Evolutionary conservation across 2,329 filamentous ascomycete genomes (phyloP), one percentile per base, ranked within the genome.

Genomic region (Sarocladium kiliense): DNA sequence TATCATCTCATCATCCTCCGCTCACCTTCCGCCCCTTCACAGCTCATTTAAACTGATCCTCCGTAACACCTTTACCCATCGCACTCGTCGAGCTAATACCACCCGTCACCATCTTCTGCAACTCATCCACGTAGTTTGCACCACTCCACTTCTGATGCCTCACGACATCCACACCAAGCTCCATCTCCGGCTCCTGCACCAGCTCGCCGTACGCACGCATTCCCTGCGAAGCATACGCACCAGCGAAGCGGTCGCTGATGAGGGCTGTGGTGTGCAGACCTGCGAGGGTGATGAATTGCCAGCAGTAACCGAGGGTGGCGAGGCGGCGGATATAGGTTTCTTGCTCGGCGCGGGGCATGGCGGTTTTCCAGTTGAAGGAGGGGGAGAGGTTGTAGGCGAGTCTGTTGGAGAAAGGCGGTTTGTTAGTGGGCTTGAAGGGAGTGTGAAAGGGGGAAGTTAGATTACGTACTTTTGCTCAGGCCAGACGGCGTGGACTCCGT

Each of bases 261-360:
- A 99, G 84, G 36, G 93, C 94, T 3, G 91, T 97, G 59, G 91
- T 96, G 79, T 99, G 94, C 68, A 99, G 81, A 63, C 94, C 94
- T 4, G 93, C 94, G 47, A 99, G 84, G n/a, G 94, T 99, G 78
- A 99, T 99, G 80, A 99, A 99, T 74, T 99, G 94, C 94, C 94
- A 99, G 84, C 91, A 96, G 83, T 99, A 99, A 60, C 94, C 94
- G 50, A 99, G 83, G 59, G 77, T 67, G 58, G 86, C 91, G 39
- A 99, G 88, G 41, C 94, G 89, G 60, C 86, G 79, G 77, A 99
- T 99, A 77, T 97, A 99, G 19, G 94, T 99, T 77, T 96, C 91
- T 76, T 99, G 94, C 71, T 97, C 93, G 54, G 82, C 80, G 62
- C 88, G 85, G 44, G 90, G 81, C 92, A 97, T 97, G 65, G 93